A percentile compares a stretch with the other conserved stretches of the same genome.
These are phyloP conservation scores for Solanum corneliomulleri DNA, from an alignment of 257 asterid species.

Conservation along the genomic window DNA sequence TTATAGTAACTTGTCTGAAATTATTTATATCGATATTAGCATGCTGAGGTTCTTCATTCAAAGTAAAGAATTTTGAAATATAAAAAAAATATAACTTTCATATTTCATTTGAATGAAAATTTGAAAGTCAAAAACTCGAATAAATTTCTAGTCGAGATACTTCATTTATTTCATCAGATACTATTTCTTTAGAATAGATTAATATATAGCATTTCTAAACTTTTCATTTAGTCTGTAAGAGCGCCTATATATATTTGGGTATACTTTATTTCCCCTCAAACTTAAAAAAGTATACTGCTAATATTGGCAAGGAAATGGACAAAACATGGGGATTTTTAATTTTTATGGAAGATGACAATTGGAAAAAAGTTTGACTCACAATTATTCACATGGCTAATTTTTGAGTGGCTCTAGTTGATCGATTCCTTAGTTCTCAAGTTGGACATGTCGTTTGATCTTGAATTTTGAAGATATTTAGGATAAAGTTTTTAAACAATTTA, in stretches of 20 bases:
- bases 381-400: neutral
- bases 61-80: neutral
- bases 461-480: too few species aligned
- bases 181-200: neutral
- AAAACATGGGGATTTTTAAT: neutral
- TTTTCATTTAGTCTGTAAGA: neutral
- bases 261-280: neutral
- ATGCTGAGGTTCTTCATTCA: neutral
- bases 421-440: neutral
- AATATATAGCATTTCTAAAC: neutral
- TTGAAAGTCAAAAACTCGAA: neutral
- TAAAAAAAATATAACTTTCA: neutral
- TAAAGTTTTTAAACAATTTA: rapidly evolving
- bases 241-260: neutral
- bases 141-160: neutral
- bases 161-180: neutral
- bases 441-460: too few species aligned
- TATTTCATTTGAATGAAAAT: neutral
- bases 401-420: neutral
- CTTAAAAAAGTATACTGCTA: neutral
- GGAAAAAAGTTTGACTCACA: neutral
- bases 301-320: neutral
- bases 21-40: neutral
- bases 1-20: neutral
- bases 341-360: neutral